Evolutionary conservation across 345 rosid species (phyloP).

Genomic region (Litchi chinensis): DNA sequence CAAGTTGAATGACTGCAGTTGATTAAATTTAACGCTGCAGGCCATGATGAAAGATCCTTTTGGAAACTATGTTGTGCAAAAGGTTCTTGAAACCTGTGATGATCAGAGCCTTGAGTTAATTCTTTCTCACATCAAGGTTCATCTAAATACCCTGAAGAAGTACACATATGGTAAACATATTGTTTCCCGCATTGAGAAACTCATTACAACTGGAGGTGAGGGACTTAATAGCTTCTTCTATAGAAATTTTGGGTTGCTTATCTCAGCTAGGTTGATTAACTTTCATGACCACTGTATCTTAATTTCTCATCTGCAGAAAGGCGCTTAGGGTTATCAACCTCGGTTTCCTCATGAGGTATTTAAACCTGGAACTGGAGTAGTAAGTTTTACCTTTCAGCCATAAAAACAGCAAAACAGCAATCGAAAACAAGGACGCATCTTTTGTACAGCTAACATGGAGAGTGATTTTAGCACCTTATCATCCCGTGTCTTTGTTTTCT

Average conservation of each 20-base stretch:
- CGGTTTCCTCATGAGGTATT: conserved; percentile 31
- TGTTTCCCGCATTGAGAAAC: conserved; percentile 95
- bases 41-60: conserved; percentile 99
- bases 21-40: conserved; percentile 46
- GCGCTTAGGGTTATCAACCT: conserved; percentile 72
- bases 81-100: conserved; percentile 93
- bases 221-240: neutral
- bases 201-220: conserved; percentile 90
- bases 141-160: conserved; percentile 82
- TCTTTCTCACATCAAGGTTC: conserved; percentile 89
- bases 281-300: conserved; percentile 9
- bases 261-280: neutral
- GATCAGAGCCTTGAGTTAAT: conserved; percentile 77
- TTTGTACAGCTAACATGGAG: conserved; percentile 44
- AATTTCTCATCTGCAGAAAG: conserved; percentile 56
- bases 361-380: neutral
- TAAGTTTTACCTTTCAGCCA: neutral
- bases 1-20: neutral
- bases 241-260: neutral
- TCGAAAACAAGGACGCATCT: neutral
- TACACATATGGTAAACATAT: conserved; percentile 97
- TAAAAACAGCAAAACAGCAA: conserved; percentile 1
- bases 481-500: conserved; percentile 2
- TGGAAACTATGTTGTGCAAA: conserved; percentile 96
- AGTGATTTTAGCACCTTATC: conserved; percentile 26